Base-by-base conservation (phyloP, 2,329 filamentous ascomycete species). In the Cladosporium sp. region DNA sequence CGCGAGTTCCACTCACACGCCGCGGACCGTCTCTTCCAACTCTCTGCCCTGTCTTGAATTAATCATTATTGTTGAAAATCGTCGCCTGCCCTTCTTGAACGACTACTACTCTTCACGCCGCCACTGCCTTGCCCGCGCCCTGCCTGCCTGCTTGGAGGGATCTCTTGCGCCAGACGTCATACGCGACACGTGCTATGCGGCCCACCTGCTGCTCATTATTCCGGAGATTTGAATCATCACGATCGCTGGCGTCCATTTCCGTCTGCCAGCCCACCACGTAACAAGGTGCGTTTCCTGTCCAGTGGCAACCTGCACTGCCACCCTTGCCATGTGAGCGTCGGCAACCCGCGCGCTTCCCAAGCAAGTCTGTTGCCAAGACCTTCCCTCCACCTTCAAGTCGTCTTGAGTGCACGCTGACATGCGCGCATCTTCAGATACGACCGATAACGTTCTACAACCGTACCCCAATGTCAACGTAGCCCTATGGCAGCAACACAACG, bases 401-500 rank as follows among this genome's bases (percentile, higher is more conserved):
- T 32, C n/a, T 27, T 22, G 45, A 48, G 24, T 48, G 45, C 45
- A 17, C 45, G 37, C 45, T 48, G 45, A 48, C 45, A 11, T 48
- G 24, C 37, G 15, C 18, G 45, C 45, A 24, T 17, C 45, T 32
- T 18, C 27, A 48, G 45, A 41, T 13, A 41, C 44, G 30, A 40
- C 17, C 18, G 45, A 48, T 24, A 40, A 32, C 36, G 39, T 34
- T 29, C 20, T 36, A 41, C 45, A 27, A n/a, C 3, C 45, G 24
- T 15, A 32, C 37, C 17, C 45, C 40, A 53, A 59, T 56, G 55
- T 53, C 53, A 44, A 43, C 47, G 22, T 55, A 56, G 53, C 54
- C 62, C 58, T 59, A 75, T 75, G 73, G 73, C 73, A 53, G 66
- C 71, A 52, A 68, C 70, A 54, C 68, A 70, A 54, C 66, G 71